Base-by-base conservation (phyloP, 768 basidiomycete species). In the Pleurotus tuoliensis region DNA sequence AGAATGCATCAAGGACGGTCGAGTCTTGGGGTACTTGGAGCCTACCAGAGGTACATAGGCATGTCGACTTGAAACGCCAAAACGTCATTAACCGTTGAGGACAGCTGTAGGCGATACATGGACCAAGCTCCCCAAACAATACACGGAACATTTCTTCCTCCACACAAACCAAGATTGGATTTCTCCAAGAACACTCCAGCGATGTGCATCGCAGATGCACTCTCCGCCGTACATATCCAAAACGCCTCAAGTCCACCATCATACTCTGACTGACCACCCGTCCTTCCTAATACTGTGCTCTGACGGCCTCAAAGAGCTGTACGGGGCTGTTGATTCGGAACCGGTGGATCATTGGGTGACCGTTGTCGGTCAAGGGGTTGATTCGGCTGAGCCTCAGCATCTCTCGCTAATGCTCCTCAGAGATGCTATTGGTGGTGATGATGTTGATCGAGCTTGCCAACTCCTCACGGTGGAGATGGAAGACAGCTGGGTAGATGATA, bases 11-110 rank as follows among this genome's bases (percentile, higher is more conserved):
- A 59, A 71, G 58, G 71, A 79, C 53, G 68, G 64, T 55, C 73
- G 83, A 20, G 72, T 84, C 50, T 71, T 84, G 34, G 84, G 82
- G 46, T 80, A 76, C 57, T 72, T 84, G 20, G 80, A 82, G 13
- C 82, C 82, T 38, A 82, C 81, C 40, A 73, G 84, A 71, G 79
- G 82, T 84, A 58, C 61, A 38, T 43, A 20, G 30, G 9, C 8
- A 34, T 40, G 46, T 24, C 16, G 4, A 40, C 24, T n/a, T 37
- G 12, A 7, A n/a, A n/a, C 5, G 12, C 16, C n/a, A 3, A 39
- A 16, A 20, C 11, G 43, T 58, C 8, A 55, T n/a, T 24, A 4
- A 8, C n/a, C 2, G 18, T 39, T 38, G 8, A 24, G 8, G 44
- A 12, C 34, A 79, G 78, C 76, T 41, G 65, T 79, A 18, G 78